Percentiles rank a stretch among this genome's conserved stretches.
These are phyloP conservation scores for Pythium aquatile DNA, from an alignment of 352 stramenopile species.

Conservation along the genomic window DNA sequence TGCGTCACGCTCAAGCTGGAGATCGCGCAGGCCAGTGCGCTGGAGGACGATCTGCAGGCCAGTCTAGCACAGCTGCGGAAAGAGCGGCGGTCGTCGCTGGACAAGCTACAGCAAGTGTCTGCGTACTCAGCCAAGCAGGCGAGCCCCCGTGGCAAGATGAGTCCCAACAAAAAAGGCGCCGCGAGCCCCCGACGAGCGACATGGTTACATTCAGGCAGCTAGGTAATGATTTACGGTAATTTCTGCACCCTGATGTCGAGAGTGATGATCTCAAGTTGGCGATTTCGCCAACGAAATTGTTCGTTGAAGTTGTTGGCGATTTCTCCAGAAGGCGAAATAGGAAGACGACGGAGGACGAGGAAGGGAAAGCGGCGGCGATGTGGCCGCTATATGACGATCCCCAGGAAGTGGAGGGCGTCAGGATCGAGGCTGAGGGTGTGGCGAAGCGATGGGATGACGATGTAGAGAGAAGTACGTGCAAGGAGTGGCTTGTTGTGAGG, in stretches of 20 bases:
- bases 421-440: not conserved
- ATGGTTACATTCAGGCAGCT: conserved; percentile 18
- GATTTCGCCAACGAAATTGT: conserved; percentile 7
- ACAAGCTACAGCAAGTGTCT: conserved; percentile 62
- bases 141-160: conserved; percentile 21
- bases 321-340: conserved; percentile 4
- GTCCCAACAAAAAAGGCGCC: conserved; percentile 4
- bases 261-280: conserved; percentile 17
- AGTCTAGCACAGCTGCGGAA: conserved; percentile 49
- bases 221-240: conserved; percentile 11
- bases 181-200: conserved; percentile 14
- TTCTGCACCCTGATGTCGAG: not conserved
- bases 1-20: conserved; percentile 60
- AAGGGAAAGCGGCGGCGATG: conserved; percentile 4
- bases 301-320: conserved; percentile 19
- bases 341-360: not conserved
- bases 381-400: conserved; percentile 18
- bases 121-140: conserved; percentile 28
- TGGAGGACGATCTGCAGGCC: conserved; percentile 63
- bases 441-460: not conserved
- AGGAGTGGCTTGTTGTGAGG: not conserved
- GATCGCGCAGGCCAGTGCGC: conserved; percentile 52
- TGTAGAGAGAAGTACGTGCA: conserved; percentile 6
- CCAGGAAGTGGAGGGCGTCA: not conserved
- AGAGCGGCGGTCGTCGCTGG: conserved; percentile 44